A percentile compares a stretch with the other conserved stretches of the same genome.
These are phyloP conservation scores for Boletus sp. DNA, from an alignment of 1,284 basidiomycete species.

Conservation along the genomic window DNA sequence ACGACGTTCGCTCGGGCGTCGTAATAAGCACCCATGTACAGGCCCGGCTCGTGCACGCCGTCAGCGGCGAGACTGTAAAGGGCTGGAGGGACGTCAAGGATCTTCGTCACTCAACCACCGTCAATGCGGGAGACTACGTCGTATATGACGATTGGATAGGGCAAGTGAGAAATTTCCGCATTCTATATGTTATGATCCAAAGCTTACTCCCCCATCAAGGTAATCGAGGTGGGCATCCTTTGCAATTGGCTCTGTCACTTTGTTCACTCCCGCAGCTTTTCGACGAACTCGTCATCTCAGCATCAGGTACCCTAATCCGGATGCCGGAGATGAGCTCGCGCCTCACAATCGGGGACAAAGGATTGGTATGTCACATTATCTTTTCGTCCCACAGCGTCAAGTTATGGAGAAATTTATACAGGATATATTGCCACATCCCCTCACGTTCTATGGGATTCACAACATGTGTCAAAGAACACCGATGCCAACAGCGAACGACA, in stretches of 20 bases:
- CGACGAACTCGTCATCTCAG: constrained; percentile 76
- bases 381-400: constrained; percentile 1
- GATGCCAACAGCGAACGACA: constrained; percentile 47
- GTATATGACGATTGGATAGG: constrained; percentile 86
- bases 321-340: constrained; percentile 74
- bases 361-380: constrained; percentile 45
- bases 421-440: constrained; percentile 65
- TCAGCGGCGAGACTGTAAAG: constrained; percentile 58
- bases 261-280: constrained; percentile 55
- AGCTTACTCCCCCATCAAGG: constrained; percentile 31
- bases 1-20: constrained; percentile 75
- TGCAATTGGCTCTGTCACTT: not conserved
- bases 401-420: constrained; percentile 26
- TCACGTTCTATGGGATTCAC: constrained; percentile 44
- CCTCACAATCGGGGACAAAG: constrained; percentile 67
- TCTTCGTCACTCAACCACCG: constrained; percentile 54
- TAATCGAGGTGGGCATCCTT: constrained; percentile 42
- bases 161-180: constrained; percentile 50
- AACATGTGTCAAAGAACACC: constrained; percentile 44
- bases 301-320: constrained; percentile 56
- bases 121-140: constrained; percentile 81
- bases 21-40: constrained; percentile 61
- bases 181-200: constrained; percentile 4
- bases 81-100: constrained; percentile 64
- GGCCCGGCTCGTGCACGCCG: constrained; percentile 70